Conservation (phyloP, 2,329 filamentous ascomycete species). For the Macroventuria anomochaeta region DNA sequence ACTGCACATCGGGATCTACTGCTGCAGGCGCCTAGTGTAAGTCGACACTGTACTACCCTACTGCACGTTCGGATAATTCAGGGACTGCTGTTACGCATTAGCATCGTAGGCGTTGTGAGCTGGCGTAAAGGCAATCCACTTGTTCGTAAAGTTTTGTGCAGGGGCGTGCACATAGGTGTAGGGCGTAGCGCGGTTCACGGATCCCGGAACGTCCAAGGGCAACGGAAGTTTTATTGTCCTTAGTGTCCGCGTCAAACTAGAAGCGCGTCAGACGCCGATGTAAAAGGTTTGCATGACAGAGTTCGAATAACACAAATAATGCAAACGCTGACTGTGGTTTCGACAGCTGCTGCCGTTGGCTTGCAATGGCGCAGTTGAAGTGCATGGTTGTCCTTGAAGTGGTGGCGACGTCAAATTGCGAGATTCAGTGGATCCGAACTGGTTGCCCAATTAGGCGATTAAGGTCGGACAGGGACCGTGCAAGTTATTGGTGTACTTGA, state of each 20-base stretch:
- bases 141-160: not conserved
- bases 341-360: not conserved
- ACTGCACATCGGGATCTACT: constrained; percentile 2
- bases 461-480: not conserved
- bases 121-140: constrained; percentile 4
- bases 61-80: constrained; percentile 1
- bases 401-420: not conserved
- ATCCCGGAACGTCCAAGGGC: not conserved
- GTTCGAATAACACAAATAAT: constrained; percentile 1
- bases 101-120: constrained; percentile 3
- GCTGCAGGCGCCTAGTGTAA: not conserved
- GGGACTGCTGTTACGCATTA: not conserved
- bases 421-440: not conserved
- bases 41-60: not conserved
- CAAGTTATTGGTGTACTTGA: not conserved
- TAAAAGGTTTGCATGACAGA: not conserved
- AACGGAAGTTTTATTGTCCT: constrained; percentile 5
- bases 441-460: not conserved
- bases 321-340: not conserved
- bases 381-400: not conserved
- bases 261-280: constrained; percentile 3
- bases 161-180: not conserved
- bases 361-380: not conserved
- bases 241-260: constrained; percentile 6
- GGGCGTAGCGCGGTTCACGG: constrained; percentile 7